A percentile compares a stretch with the other conserved stretches of the same genome.
These are phyloP conservation scores for Penicillium sp. DNA, from an alignment of 2,329 filamentous ascomycete genomes.

Conservation along the genomic window DNA sequence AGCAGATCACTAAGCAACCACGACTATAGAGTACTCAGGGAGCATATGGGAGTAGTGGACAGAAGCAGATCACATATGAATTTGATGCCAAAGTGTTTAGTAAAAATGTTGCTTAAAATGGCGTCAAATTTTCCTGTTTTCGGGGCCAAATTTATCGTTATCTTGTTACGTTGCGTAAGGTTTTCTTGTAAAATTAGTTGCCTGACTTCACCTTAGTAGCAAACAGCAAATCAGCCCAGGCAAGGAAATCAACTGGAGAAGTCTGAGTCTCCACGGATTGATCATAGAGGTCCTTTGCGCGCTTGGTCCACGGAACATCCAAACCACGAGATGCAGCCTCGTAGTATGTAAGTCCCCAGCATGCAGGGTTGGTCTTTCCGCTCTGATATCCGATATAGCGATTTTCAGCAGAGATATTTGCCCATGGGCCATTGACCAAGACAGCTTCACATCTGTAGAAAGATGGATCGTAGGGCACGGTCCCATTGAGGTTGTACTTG, in stretches of 20 bases:
- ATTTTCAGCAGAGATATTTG: constrained; percentile 28
- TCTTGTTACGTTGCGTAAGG: too few species aligned
- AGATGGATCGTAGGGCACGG: constrained; percentile 44
- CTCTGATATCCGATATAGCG: not conserved
- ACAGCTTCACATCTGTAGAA: constrained; percentile 51
- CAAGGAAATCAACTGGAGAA: not conserved
- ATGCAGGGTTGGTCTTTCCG: not conserved
- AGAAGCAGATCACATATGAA: too few species aligned
- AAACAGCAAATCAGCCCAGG: constrained; percentile 4
- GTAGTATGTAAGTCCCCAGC: constrained; percentile 2
- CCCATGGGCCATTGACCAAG: constrained; percentile 50
- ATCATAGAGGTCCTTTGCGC: constrained; percentile 4
- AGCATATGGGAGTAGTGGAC: too few species aligned
- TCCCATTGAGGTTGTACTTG: constrained; percentile 47
- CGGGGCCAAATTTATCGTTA: too few species aligned
- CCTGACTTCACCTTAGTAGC: not conserved
- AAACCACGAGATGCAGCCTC: not conserved
- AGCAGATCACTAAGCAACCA: too few species aligned
- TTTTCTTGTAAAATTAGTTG: not conserved
- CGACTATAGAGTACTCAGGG: too few species aligned
- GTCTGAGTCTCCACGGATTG: not conserved
- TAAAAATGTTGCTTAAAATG: too few species aligned
- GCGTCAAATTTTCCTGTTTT: too few species aligned
- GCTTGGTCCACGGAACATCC: not conserved
- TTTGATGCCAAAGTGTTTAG: too few species aligned